Percentiles rank a stretch among this genome's conserved stretches.
These are phyloP conservation scores for Rhododendron molle DNA, from an alignment of 148 eudicot species.

Conservation along the genomic window DNA sequence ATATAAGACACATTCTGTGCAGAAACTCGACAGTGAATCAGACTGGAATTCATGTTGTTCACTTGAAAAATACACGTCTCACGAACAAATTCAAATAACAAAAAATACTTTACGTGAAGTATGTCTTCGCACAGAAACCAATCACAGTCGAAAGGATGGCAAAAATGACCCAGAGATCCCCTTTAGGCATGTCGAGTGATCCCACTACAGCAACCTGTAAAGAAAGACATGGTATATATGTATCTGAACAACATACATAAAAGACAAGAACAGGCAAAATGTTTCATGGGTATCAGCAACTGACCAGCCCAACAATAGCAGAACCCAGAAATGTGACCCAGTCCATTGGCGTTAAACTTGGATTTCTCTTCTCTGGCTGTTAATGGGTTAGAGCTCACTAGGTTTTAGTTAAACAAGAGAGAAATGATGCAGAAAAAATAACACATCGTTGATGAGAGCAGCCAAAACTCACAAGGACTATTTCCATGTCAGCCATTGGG, in stretches of 20 bases:
- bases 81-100: neutral
- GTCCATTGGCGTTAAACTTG: slow-evolving; percentile 96
- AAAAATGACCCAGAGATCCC: slow-evolving; percentile 79
- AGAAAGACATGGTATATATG: slow-evolving; percentile 3
- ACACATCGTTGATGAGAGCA: neutral
- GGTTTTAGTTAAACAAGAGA: neutral
- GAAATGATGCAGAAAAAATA: neutral
- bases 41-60: neutral
- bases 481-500: slow-evolving; percentile 99
- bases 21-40: neutral
- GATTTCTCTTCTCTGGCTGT: slow-evolving; percentile 98
- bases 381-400: neutral
- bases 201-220: slow-evolving; percentile 79
- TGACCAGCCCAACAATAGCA: slow-evolving; percentile 90
- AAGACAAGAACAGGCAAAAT: neutral
- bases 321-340: slow-evolving; percentile 92
- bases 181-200: slow-evolving; percentile 69
- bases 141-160: slow-evolving; percentile 74
- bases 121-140: slow-evolving; percentile 93
- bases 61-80: neutral
- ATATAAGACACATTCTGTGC: neutral
- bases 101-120: slow-evolving; percentile 71
- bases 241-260: neutral
- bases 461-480: slow-evolving; percentile 73
- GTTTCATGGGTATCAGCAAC: slow-evolving; percentile 19